Base-by-base conservation (phyloP, 2,329 filamentous ascomycete genomes). In the Fusarium sublunatum region DNA sequence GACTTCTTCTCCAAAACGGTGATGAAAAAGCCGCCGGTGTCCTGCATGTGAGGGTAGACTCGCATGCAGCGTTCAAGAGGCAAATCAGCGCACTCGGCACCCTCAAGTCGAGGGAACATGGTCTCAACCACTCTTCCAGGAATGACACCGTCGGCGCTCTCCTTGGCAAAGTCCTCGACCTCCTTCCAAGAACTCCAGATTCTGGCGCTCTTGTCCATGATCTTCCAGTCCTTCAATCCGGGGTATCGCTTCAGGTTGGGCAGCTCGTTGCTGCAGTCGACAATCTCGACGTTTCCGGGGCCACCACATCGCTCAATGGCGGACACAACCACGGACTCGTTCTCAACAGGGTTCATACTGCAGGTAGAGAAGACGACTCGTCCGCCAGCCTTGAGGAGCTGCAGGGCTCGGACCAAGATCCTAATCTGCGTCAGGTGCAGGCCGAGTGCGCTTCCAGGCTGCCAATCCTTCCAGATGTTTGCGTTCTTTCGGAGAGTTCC, bases 11-110 rank as follows among this genome's bases (percentile, higher is more conserved):
- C 91, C 15, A 99, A 79, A 1, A 97, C 93, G 1, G 93, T 90
- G 74, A 99, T 97, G 80, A 99, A 99, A 83, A 99, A 99, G 22
- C 91, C 94, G 53, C 95, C 95, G 4, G 95, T 99, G 71, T 99
- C 93, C 77, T 99, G 95, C 73, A 93, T 85, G 76, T 99, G 95
- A 31, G 93, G 91, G 75, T 98, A 99, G 7, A 99, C 88, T 61
- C 95, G 87, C 84, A 98, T 93, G 77, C 94, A 97, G 58, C 91
- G 87, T 71, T 97, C 91, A 15, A 98, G 84, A 13, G 93, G 93
- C 24, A 97, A 82, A 77, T 85, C 72, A 76, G 85, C 81, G 51
- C 84, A 86, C 26, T 81, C 79, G 35, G 79, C 77, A 13, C 77
- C 79, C 54, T 82, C 81, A 0, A 86, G 83, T 35, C 79, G 78